Percentiles rank a stretch among this genome's conserved stretches.
phyloP scores from a whole-genome alignment of 805 yeast genomes.

The Candida odintsovae region DNA sequence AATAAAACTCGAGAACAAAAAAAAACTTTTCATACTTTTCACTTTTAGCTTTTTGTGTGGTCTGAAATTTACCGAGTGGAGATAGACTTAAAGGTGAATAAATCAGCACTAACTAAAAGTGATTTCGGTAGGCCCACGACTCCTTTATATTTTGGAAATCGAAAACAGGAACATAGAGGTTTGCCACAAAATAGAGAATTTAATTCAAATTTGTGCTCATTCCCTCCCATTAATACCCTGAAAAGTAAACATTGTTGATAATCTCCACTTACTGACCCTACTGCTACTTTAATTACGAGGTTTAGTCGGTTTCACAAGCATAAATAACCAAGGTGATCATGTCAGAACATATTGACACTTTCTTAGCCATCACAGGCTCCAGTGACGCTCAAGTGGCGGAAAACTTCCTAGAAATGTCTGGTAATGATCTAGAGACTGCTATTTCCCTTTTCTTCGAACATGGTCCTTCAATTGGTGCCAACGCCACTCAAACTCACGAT shows the following conservation, averaged over 20 bases:
- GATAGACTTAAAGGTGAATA: neutral
- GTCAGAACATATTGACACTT: slow-evolving; percentile 57
- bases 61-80: neutral
- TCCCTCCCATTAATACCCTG: too few relatives aligned
- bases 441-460: slow-evolving; percentile 77
- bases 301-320: too few relatives aligned
- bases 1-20: too few relatives aligned
- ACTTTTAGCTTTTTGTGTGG: neutral
- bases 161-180: too few relatives aligned
- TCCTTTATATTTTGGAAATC: neutral
- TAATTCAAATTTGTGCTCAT: too few relatives aligned
- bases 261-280: neutral
- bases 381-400: slow-evolving; percentile 62
- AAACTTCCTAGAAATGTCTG: slow-evolving; percentile 75
- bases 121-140: neutral
- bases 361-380: slow-evolving; percentile 78
- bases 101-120: neutral
- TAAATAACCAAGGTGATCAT: slow-evolving; percentile 1
- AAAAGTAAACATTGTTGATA: neutral
- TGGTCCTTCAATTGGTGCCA: slow-evolving; percentile 30
- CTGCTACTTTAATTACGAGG: neutral
- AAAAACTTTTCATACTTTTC: too few relatives aligned
- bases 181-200: neutral
- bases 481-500: slow-evolving; percentile 2
- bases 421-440: slow-evolving; percentile 75